Base-by-base conservation (phyloP, 2,329 filamentous ascomycete species). In the Cadophora gregata region DNA sequence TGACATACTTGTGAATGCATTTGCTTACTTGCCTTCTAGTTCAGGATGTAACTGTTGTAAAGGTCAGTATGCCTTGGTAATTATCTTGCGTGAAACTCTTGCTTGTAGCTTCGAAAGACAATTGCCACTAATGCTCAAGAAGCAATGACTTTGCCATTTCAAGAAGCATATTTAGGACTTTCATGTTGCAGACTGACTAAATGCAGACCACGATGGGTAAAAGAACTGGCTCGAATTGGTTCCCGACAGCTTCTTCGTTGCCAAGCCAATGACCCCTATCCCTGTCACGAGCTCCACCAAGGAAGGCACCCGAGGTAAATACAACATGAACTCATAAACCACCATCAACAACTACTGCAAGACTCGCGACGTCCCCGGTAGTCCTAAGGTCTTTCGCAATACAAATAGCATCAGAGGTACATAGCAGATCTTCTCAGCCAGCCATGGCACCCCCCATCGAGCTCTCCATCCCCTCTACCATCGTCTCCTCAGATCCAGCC, bases 401-500 rank as follows among this genome's bases (percentile, higher is more conserved):
- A 31, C 12, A 25, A 45, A 7, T 21, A 16, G 4, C 29, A 10
- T 45, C 19, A 19, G 25, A 59, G 27, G 24, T 29, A 42, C n/a
- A 25, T n/a, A 16, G 19, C 47, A 59, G 29, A 59, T 45, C 56
- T 48, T 8, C 27, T 47, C 25, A 61, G 55, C 55, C 51, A 66
- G 69, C 29, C 69, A 90, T 90, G 88, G 85, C 86, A 69, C 87
- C 88, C 62, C 86, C 88, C 47, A 83, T 86, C 76, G 88, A 90
- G 42, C 88, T 91, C 76, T 86, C 69, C 19, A 70, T 70, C 53
- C 65, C 69, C 45, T 69, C 67, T 31, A 70, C 66, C 9, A 67
- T 68, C 51, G 53, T 68, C 58, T 70, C 66, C 48, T 47, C 65
- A 9, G 50, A 67, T n/a, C 48, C 42, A 31, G 82, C 83, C 70